Evolutionary conservation across 2,329 filamentous ascomycete genomes (phyloP), one percentile per base, ranked within the genome.

Genomic region (Aureobasidium sp.): DNA sequence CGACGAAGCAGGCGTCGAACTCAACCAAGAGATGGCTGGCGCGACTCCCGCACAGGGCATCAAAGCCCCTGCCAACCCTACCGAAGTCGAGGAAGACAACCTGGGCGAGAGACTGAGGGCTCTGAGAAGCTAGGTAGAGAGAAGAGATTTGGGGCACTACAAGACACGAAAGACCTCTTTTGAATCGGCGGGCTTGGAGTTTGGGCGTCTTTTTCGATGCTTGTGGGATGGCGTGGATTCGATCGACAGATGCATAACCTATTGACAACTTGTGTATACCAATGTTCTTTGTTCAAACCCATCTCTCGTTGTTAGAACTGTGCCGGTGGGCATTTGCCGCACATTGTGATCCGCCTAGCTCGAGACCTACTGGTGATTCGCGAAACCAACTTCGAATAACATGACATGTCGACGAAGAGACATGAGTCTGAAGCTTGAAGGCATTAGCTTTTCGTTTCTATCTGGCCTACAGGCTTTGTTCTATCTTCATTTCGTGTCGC

Each of bases 1-100:
- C 65, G 91, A 96, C 73, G 91, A 95, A 74, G 90, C 89, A 11
- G 91, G 91, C 60, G 84, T 96, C 58, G 89, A 94, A 75, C 79
- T 96, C 64, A 85, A 85, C 67, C 83, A 88, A 72, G 89, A 94
- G 76, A 85, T 96, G 75, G 79, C 79, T 62, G 77, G 77, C 14
- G 82, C 87, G 8, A 77, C 82, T 15, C 78, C 82, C 0, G 78
- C 82, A 20, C 81, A 81, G 69, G 77, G 78, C 5, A 67, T 73
- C 56, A 81, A 82, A 73, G 37, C 48, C 15, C 48, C 41, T 12
- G 81, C 80, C 63, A 87, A 89, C 65, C 87, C 87, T 2, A 89
- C 87, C 2, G 85, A 89, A 63, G 88, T 91, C 71, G 86, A 90
- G 72, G 89, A 93, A 74, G 89, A 93, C 71, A 87, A 85, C 31